Base-by-base conservation (phyloP, 306 rosid species). In the Quercus parvula region DNA sequence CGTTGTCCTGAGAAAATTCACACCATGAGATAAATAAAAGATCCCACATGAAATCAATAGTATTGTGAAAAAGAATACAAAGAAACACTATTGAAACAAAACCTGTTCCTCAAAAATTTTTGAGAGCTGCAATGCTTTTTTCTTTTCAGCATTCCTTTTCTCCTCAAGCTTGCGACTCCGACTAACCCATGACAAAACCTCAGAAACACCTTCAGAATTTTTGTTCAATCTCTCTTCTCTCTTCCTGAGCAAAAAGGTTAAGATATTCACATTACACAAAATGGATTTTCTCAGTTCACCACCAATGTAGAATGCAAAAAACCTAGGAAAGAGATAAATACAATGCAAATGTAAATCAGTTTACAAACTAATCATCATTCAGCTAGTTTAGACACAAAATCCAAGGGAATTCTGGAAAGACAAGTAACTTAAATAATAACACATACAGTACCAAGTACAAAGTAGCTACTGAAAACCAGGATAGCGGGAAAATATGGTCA, bases 51-150 rank as follows among this genome's bases (percentile, higher is more conserved):
- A 70, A 46, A 67, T 76, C 64, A 64, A 67, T 6, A 74, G 27
- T 46, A 56, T 77, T 58, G 62, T 74, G 33, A 15, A 81, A 57
- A 25, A 64, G n/a, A 62, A 76, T 46, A 22, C 54, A 71, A 49
- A 75, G 12, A 79, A 83, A 63, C 31, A 71, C 19, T 27, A 49
- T 1, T 20, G 30, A n/a, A 33, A 56, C 63, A 63, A 49, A 75
- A 84, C 99, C 96, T 90, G 99, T 85, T 95, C 99, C 89, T 95
- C 98, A 73, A 95, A 93, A 75, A 88, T 77, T 80, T 88, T 92
- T 58, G 99, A 92, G 78, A 90, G 94, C 89, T 91, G 95, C 86
- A 84, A 46, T 61, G 90, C 97, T 89, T 85, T 92, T 79, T 87
- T 75, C 80, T 87, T 94, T 83, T 90, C 91, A 74, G 78, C 77